A percentile compares a stretch with the other conserved stretches of the same genome.
Evolutionary conservation across 1,284 basidiomycete species (phyloP).

Genomic region (Malassezia sympodialis): DNA sequence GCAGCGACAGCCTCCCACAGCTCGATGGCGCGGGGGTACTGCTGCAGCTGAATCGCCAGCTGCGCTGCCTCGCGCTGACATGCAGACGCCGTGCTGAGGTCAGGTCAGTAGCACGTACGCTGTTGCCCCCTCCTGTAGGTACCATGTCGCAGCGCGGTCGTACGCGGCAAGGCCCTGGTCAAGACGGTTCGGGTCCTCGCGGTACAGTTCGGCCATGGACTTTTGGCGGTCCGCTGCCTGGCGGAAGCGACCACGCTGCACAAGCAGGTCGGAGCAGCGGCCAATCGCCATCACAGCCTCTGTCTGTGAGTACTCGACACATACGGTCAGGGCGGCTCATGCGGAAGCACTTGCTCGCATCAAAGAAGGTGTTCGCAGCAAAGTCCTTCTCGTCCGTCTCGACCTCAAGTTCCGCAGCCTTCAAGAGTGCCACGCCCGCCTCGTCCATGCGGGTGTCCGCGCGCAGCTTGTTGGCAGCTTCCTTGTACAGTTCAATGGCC

Average conservation of each 20-base stretch:
- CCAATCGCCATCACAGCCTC: slow-evolving; percentile 84
- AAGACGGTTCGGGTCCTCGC: slow-evolving; percentile 63
- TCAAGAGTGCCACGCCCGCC: slow-evolving; percentile 59
- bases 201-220: slow-evolving; percentile 75
- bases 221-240: slow-evolving; percentile 94
- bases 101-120: slow-evolving; percentile 59
- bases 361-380: slow-evolving; percentile 46
- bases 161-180: slow-evolving; percentile 78
- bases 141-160: slow-evolving; percentile 91
- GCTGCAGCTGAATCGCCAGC: slow-evolving; percentile 75
- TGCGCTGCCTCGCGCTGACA: slow-evolving; percentile 95
- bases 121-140: slow-evolving; percentile 85
- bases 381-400: slow-evolving; percentile 43
- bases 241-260: slow-evolving; percentile 76
- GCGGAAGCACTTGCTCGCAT: slow-evolving; percentile 45
- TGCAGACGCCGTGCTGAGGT: slow-evolving; percentile 65
- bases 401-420: slow-evolving; percentile 42
- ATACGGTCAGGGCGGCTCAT: slow-evolving; percentile 39
- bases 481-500: slow-evolving; percentile 83
- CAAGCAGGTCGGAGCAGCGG: slow-evolving; percentile 73
- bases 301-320: slow-evolving; percentile 46
- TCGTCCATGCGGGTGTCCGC: slow-evolving; percentile 83
- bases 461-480: slow-evolving; percentile 91
- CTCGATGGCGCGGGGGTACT: slow-evolving; percentile 74
- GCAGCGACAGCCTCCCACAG: slow-evolving; percentile 83